Base-by-base conservation (phyloP, 176 grass and related monocot genomes). In the Saccharum officinarum region DNA sequence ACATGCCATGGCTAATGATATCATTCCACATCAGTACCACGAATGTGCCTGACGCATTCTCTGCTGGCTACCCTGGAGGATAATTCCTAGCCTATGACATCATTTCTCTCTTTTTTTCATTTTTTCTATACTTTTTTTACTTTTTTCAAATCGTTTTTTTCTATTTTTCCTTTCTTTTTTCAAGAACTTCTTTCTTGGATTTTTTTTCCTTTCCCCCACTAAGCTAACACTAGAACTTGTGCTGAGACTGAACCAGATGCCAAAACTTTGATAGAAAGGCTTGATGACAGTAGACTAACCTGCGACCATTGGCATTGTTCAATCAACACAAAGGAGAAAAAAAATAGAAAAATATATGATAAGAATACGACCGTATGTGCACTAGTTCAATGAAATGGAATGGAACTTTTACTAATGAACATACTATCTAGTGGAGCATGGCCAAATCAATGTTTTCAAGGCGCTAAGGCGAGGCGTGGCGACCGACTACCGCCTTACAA, bases 251-350 rank as follows among this genome's bases (percentile, higher is more conserved):
- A 80, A 87, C 81, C 80, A 84, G 49, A 84, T 49, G 81, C 69
- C 79, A 87, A n/a, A n/a, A n/a, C n/a, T n/a, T n/a, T n/a, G n/a
- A n/a, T 75, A 82, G 82, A 93, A 93, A 80, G 78, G 75, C 91
- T 83, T 90, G 88, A 90, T 37, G 85, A 81, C 76, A 84, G 73
- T 61, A 90, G 73, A 90, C 78, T 93, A 90, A 79, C 91, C 91
- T 93, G 91, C 91, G 84, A 84, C 30, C 71, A 93, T 90, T 82
- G 77, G 44, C 85, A 93, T 71, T 78, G 79, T 54, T 77, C 80
- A 90, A 89, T 93, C 85, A 87, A 90, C 84, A 62, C 30, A 87
- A 38, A 69, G 76, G 47, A 37, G 22, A 59, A 67, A 84, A n/a
- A 36, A 37, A 18, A 45, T 63, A 23, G 25, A 76, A 55, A 73